Conservation (phyloP, 2,329 filamentous ascomycete species). For the Stagonosporopsis cucurbitacearum region DNA sequence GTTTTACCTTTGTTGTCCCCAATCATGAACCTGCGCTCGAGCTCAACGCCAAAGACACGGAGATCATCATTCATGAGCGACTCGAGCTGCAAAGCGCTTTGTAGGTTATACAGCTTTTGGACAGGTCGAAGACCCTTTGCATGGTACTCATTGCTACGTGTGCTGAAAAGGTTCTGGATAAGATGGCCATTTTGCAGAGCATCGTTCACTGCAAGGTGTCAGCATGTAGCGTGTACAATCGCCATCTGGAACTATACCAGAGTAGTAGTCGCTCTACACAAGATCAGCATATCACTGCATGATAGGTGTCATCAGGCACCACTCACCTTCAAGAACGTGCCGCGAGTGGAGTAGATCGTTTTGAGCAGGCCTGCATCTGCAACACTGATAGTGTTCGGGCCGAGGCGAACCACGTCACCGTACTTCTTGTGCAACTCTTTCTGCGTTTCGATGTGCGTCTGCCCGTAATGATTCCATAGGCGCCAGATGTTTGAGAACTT, state of each 20-base stretch:
- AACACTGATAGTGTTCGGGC: constrained; percentile 40
- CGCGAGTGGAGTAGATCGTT: constrained; percentile 42
- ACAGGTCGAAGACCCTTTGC: constrained; percentile 33
- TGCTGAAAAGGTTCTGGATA: constrained; percentile 43
- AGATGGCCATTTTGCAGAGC: constrained; percentile 40
- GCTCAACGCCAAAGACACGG: constrained; percentile 26
- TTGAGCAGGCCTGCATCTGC: constrained; percentile 40
- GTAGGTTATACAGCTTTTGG: constrained; percentile 40
- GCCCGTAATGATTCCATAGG: constrained; percentile 35
- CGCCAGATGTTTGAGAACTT: constrained; percentile 45
- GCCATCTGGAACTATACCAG: background rate
- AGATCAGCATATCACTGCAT: background rate
- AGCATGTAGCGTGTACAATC: background rate
- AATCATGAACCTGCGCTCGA: constrained; percentile 37
- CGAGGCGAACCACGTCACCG: constrained; percentile 39
- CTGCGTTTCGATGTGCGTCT: constrained; percentile 41
- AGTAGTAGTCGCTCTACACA: constrained; percentile 39
- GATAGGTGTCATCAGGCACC: background rate
- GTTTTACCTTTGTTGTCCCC: constrained; percentile 34
- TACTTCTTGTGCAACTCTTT: constrained; percentile 38
- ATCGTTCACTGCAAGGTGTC: constrained; percentile 32
- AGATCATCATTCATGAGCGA: constrained; percentile 37
- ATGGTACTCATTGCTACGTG: constrained; percentile 41
- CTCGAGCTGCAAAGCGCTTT: constrained; percentile 36
- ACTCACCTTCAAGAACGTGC: constrained; percentile 41